phyloP scores from a whole-genome alignment of 805 yeast genomes.

The Sugiyamaella qingdaonensis region DNA sequence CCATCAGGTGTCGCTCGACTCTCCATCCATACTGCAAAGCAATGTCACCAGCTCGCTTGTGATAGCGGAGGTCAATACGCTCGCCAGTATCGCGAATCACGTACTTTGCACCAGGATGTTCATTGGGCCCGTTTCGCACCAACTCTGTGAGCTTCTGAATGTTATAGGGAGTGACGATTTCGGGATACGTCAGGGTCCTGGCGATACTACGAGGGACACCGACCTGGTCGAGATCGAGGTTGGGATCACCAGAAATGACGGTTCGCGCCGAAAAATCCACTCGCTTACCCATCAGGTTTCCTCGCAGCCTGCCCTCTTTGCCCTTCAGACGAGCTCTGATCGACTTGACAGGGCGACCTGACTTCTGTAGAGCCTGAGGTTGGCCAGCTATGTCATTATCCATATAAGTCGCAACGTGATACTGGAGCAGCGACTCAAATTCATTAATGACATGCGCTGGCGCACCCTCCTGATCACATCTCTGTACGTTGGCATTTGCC shows the following conservation, averaged over 20 bases:
- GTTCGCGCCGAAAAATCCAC: slow-evolving; percentile 99
- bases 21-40: slow-evolving; percentile 98
- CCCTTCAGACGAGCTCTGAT: slow-evolving; percentile 99
- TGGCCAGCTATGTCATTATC: slow-evolving; percentile 99
- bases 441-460: slow-evolving; percentile 98
- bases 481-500: slow-evolving; percentile 96
- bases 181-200: slow-evolving; percentile 92
- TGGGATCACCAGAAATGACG: slow-evolving; percentile 99
- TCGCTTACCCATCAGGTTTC: slow-evolving; percentile 98
- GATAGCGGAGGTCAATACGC: slow-evolving; percentile 94
- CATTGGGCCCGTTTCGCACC: slow-evolving; percentile 97
- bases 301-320: slow-evolving; percentile 98
- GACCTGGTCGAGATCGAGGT: slow-evolving; percentile 93
- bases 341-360: slow-evolving; percentile 97
- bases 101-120: slow-evolving; percentile 99
- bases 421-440: slow-evolving; percentile 90
- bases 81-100: slow-evolving; percentile 98
- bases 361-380: slow-evolving; percentile 97
- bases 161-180: slow-evolving; percentile 95
- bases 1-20: slow-evolving; percentile 97
- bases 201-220: slow-evolving; percentile 99
- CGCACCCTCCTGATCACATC: slow-evolving; percentile 96
- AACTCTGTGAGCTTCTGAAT: slow-evolving; percentile 88
- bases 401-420: slow-evolving; percentile 99
- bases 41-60: slow-evolving; percentile 97